These are phyloP conservation scores for Vanrija pseudolonga DNA, from an alignment of 1,284 basidiomycete genomes.

Conservation along the genomic window DNA sequence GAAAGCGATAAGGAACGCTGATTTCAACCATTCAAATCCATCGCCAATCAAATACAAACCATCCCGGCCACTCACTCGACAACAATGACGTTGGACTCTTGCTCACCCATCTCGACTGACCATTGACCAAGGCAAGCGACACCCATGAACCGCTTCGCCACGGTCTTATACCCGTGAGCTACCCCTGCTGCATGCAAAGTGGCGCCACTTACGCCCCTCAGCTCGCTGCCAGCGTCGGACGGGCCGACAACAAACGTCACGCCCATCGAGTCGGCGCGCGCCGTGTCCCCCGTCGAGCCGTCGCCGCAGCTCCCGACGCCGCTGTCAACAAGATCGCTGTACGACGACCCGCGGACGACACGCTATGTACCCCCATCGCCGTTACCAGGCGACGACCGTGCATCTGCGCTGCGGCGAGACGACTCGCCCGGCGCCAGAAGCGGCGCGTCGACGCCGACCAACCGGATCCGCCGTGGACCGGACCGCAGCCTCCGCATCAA, in stretches of 20 bases:
- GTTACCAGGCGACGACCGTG: not conserved
- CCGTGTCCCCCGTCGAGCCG: conserved; percentile 1
- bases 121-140: too few relatives aligned
- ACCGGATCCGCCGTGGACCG: conserved; percentile 8
- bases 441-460: not conserved
- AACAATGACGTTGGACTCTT: too few relatives aligned
- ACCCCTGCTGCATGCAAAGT: conserved; percentile 3
- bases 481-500: conserved; percentile 32
- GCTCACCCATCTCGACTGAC: too few relatives aligned
- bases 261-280: conserved; percentile 1
- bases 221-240: not conserved
- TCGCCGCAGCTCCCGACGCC: conserved; percentile 1
- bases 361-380: conserved; percentile 17
- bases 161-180: conserved; percentile 27
- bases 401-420: not conserved
- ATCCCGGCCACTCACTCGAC: too few relatives aligned
- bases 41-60: too few relatives aligned
- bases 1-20: too few relatives aligned
- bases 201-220: not conserved
- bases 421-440: not conserved
- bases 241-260: not conserved
- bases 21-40: too few relatives aligned
- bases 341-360: conserved; percentile 39
- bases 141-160: conserved; percentile 28
- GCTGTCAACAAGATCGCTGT: conserved; percentile 17